phyloP scores from a whole-genome alignment of 2,329 filamentous ascomycete species.

The Epichloe sibirici region DNA sequence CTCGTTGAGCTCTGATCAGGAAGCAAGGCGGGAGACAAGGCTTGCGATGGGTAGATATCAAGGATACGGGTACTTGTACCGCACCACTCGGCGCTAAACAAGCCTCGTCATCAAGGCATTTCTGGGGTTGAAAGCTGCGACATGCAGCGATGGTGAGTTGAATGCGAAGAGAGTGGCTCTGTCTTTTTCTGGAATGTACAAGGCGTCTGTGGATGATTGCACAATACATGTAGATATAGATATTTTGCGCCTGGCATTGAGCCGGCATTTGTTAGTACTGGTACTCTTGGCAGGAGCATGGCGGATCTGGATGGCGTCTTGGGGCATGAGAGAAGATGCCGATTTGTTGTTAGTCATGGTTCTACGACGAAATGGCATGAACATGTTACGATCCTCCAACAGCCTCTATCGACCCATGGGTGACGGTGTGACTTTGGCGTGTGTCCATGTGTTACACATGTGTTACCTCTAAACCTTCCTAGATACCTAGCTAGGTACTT shows the following conservation, averaged over 20 bases:
- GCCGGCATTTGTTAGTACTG: slow-evolving; percentile 4
- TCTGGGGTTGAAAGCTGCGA: not conserved
- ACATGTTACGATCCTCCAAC: slow-evolving; percentile 13
- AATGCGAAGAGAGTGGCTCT: slow-evolving; percentile 1
- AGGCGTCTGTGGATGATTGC: slow-evolving; percentile 5
- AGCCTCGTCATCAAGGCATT: not conserved
- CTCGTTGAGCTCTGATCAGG: not conserved
- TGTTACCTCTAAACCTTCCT: too few relatives aligned
- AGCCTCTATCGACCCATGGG: not conserved
- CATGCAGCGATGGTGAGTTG: not conserved
- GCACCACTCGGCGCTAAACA: not conserved
- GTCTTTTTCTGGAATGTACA: slow-evolving; percentile 7
- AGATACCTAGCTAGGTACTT: too few relatives aligned
- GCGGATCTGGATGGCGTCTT: slow-evolving; percentile 13
- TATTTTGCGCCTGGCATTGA: slow-evolving; percentile 1
- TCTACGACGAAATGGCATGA: slow-evolving; percentile 19
- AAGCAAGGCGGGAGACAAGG: not conserved
- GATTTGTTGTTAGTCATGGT: slow-evolving; percentile 18
- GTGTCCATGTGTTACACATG: not conserved
- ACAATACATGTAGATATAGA: slow-evolving; percentile 14
- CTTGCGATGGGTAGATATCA: not conserved
- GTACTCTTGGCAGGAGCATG: slow-evolving; percentile 9
- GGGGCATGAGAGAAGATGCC: slow-evolving; percentile 11
- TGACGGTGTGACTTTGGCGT: not conserved
- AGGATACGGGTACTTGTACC: not conserved